Evolutionary conservation across 179 eudicot species (phyloP).

Genomic region (Spergularia azorica): DNA sequence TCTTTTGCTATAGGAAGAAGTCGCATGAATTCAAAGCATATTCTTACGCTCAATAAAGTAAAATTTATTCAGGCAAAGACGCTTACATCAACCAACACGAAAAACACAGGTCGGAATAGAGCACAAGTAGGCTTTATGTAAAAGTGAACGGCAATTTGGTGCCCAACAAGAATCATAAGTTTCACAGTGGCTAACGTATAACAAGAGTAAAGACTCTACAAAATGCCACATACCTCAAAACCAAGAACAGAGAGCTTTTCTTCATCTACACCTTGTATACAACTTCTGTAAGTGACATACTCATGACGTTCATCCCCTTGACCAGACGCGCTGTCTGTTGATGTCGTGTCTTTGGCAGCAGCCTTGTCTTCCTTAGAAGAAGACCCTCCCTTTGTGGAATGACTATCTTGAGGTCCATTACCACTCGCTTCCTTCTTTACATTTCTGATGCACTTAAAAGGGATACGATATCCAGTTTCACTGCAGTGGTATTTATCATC

Average conservation of each 20-base stretch:
- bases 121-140: constrained; percentile 30
- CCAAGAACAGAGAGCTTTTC: constrained; percentile 80
- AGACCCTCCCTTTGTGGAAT: constrained; percentile 43
- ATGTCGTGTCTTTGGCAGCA: constrained; percentile 38
- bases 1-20: not conserved
- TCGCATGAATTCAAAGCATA: not conserved
- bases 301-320: constrained; percentile 38
- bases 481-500: constrained; percentile 81
- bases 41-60: not conserved
- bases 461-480: constrained; percentile 97
- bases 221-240: constrained; percentile 68
- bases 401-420: constrained; percentile 33
- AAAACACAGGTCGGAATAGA: not conserved
- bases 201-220: not conserved
- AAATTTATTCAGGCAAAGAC: not conserved
- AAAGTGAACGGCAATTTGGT: not conserved
- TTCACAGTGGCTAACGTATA: not conserved
- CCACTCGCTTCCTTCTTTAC: constrained; percentile 36
- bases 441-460: constrained; percentile 58
- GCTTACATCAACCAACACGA: not conserved
- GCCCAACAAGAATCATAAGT: not conserved
- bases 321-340: constrained; percentile 45
- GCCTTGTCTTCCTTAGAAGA: constrained; percentile 25
- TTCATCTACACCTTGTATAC: constrained; percentile 72
- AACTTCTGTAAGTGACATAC: constrained; percentile 81